Evolutionary conservation across 2,329 filamentous ascomycete species (phyloP), one percentile per base, ranked within the genome.

Genomic region (Phaeosphaeriaceae sp.): DNA sequence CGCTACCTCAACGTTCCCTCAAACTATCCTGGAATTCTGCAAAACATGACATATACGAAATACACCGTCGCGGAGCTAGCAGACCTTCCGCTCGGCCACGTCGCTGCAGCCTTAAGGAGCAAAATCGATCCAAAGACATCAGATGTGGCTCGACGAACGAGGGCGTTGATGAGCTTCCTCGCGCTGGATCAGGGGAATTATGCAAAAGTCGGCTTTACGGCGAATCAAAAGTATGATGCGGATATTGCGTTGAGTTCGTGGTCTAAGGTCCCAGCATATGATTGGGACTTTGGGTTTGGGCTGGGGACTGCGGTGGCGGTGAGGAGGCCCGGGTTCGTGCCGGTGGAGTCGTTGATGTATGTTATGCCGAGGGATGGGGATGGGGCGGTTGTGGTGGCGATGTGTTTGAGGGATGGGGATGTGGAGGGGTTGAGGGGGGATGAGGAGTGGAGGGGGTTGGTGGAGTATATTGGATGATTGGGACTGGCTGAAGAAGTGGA

Each of bases 231-330:
- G 9, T 26, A 47, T 10, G 51, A 52, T 23, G 54, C 82, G 2
- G 75, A 86, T 42, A 70, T 87, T 2, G 81, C 83, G 77, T 59
- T 88, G 6, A 86, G 83, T 57, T 87, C 84, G 0, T 88, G 85
- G 85, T 79, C 80, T 0, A 83, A 83, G 52, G 67, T 84, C 2
- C 70, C 79, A 3, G 76, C 73, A 17, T 83, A 82, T 60, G 70
- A 78, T 0, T 70, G 82, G 6, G 82, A 86, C 47, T 87, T 88
- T 55, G 75, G 76, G 0, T 61, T 81, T 1, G 80, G 79, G 0
- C 61, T 87, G 2, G 84, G 84, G 0, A 74, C 63, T 19, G 82
- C 85, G 0, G 79, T 79, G 55, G 77, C 75, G 0, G 84, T 86
- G 22, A 72, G 84, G 0, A 72, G 85, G 49, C 85, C 85, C 3